Base-by-base conservation (phyloP, 2,329 filamentous ascomycete genomes). In the Penicillium vulpinum region DNA sequence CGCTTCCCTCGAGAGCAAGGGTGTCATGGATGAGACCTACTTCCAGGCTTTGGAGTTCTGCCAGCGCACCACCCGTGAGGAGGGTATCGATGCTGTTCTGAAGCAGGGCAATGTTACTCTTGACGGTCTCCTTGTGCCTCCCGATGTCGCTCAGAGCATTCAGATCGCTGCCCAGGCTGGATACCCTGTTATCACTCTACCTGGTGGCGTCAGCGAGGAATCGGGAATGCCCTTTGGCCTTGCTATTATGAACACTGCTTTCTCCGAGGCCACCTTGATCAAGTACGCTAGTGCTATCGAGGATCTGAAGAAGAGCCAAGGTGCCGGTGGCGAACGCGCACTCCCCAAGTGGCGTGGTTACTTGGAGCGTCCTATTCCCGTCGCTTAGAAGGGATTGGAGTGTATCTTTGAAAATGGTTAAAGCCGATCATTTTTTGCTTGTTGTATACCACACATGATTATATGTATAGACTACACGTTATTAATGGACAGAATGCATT, bases 151-250 rank as follows among this genome's bases (percentile, higher is more conserved):
- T 0, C 86, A 89, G 70, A 83, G 83, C 4, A 85, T 85, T 60
- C 85, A 90, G 72, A 83, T 90, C 57, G 86, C 88, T 0, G 89
- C 89, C 0, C 88, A 91, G 73, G 89, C 89, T 5, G 88, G 88
- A 0, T 92, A 91, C 67, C 89, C 88, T 0, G 81, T 89, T 67
- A 79, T 91, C 49, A 90, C 88, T 0, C 69, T 92, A 1, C 89
- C 89, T 0, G 85, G 81, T 0, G 86, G 86, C 1, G 75, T 85
- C 6, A 78, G 82, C 61, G 62, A 72, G 9, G 73, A 60, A 13
- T 81, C 80, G 4, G 83, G 84, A 7, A 86, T 88, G 82, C 84
- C 84, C 0, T 86, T 85, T 60, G 85, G 85, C 1, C 69, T 88
- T 26, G 83, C 78, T 0, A 75, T 88, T 4, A 80, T 85, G 76